These are phyloP conservation scores for Dictyostelium capitatum DNA, from an alignment of 78 protist species.

Conservation along the genomic window DNA sequence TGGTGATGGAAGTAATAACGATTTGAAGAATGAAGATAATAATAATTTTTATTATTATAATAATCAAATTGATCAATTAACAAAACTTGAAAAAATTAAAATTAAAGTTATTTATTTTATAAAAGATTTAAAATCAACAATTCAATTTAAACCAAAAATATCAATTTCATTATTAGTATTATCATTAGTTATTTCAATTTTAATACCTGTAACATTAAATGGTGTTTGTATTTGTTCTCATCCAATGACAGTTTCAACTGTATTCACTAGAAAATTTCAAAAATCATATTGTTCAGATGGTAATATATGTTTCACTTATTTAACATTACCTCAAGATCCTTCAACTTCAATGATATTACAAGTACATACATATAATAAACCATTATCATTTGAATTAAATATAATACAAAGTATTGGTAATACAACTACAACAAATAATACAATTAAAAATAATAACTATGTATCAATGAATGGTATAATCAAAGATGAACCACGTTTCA, in stretches of 20 bases:
- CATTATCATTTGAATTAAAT: not conserved
- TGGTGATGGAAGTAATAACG: not conserved
- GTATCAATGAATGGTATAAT: constrained; percentile 32
- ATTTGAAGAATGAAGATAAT: not conserved
- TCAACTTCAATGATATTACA: constrained; percentile 65
- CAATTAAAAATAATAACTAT: not conserved
- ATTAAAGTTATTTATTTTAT: not conserved
- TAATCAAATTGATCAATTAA: constrained; percentile 16
- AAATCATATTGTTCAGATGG: constrained; percentile 19
- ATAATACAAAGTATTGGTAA: not conserved
- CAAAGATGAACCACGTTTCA: constrained; percentile 34
- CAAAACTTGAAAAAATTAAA: not conserved
- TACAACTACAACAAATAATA: too few relatives aligned
- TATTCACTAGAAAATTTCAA: constrained; percentile 28
- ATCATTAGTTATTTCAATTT: not conserved
- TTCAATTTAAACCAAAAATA: not conserved
- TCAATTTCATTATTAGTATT: not conserved
- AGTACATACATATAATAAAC: constrained; percentile 53
- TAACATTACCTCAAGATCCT: constrained; percentile 45
- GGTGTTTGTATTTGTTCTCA: constrained; percentile 65
- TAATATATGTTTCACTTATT: constrained; percentile 33
- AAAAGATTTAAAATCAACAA: not conserved
- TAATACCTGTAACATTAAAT: constrained; percentile 30
- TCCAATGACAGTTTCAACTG: constrained; percentile 52
- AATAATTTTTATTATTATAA: not conserved